Conservation (phyloP, 2,329 filamentous ascomycete genomes). For the Diplocarpon mali region DNA sequence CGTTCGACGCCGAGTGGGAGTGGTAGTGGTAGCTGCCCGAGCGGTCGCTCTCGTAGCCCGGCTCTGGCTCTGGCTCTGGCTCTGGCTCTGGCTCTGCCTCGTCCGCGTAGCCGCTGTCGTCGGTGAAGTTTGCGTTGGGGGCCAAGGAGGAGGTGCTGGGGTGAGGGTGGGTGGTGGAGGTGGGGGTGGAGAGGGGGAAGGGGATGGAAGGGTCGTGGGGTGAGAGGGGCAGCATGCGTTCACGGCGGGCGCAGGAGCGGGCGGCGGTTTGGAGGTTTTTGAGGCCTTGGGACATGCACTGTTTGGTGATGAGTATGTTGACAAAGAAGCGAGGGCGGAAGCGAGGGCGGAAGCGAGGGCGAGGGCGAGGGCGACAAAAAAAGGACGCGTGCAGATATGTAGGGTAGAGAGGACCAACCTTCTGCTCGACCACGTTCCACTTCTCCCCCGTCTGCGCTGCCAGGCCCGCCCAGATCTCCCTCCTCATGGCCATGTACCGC, state of each 20-base stretch:
- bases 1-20: background rate
- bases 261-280: constrained; percentile 67
- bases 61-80: constrained; percentile 12
- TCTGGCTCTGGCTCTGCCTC: constrained; percentile 36
- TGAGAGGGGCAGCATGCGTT: constrained; percentile 35
- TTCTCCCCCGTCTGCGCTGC: constrained; percentile 69
- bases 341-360: constrained; percentile 8
- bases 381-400: background rate
- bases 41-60: constrained; percentile 3
- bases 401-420: constrained; percentile 33
- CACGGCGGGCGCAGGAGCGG: constrained; percentile 54
- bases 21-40: background rate
- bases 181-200: background rate
- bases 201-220: background rate
- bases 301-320: background rate
- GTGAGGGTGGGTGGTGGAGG: background rate
- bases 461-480: constrained; percentile 71
- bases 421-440: constrained; percentile 60
- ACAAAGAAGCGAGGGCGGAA: background rate
- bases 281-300: constrained; percentile 77
- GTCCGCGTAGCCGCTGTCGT: constrained; percentile 58
- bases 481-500: constrained; percentile 69
- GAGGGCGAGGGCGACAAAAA: constrained; percentile 1
- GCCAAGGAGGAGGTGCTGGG: background rate
- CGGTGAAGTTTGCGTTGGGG: constrained; percentile 22